Evolutionary conservation across 192 early-diverging fungal genomes (phyloP).

Genomic region (Chytriomyces hyalinus): DNA sequence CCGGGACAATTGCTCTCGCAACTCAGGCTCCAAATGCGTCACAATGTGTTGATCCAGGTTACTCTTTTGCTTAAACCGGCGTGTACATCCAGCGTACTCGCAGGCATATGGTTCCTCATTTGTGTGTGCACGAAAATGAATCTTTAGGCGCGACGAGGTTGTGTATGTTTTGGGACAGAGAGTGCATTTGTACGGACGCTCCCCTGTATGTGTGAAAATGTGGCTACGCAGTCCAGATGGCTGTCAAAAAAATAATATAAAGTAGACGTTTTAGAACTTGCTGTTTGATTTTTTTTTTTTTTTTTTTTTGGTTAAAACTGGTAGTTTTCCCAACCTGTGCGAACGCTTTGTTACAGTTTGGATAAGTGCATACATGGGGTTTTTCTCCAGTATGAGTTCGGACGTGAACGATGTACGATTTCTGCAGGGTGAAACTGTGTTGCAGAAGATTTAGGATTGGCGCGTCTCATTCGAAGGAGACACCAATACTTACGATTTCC

Average conservation of each 20-base stretch:
- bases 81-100: constrained; percentile 20
- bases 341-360: constrained; percentile 81
- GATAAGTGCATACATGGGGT: constrained; percentile 76
- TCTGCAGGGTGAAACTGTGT: constrained; percentile 39
- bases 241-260: background rate
- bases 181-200: constrained; percentile 35
- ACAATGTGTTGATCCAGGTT: constrained; percentile 35
- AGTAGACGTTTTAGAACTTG: background rate
- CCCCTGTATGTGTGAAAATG: constrained; percentile 38
- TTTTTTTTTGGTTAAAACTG: background rate
- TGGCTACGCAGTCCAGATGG: constrained; percentile 42
- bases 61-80: constrained; percentile 38
- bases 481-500: constrained; percentile 2
- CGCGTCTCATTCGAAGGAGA: background rate
- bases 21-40: constrained; percentile 28
- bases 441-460: background rate
- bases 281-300: background rate
- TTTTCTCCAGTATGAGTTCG: constrained; percentile 87
- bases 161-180: constrained; percentile 36
- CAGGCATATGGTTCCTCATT: constrained; percentile 35
- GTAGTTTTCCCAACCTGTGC: constrained; percentile 37
- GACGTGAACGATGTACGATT: constrained; percentile 69
- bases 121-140: constrained; percentile 35
- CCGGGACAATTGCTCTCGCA: constrained; percentile 8
- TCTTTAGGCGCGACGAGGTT: constrained; percentile 29